Conservation (phyloP, 345 rosid genomes). For the Aquilaria malaccensis region DNA sequence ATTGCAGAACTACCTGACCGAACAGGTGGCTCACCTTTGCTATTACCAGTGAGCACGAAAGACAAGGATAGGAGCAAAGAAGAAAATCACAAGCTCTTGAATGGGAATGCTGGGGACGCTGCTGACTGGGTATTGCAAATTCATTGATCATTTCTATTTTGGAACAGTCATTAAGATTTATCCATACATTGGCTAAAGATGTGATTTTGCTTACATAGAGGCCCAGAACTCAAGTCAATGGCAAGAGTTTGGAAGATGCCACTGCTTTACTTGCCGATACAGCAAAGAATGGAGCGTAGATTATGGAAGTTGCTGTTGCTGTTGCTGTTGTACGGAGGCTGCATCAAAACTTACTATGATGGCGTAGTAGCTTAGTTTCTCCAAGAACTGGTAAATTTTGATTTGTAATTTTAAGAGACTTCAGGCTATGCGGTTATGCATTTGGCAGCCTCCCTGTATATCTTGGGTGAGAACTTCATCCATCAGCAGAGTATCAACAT, state of each 20-base stretch:
- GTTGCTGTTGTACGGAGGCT: constrained; percentile 2
- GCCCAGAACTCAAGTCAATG: constrained; percentile 72
- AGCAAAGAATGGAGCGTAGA: constrained; percentile 68
- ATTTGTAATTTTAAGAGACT: constrained; percentile 20
- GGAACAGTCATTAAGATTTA: background rate
- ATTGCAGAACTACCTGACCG: constrained; percentile 83
- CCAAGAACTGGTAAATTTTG: constrained; percentile 13
- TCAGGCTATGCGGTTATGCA: constrained; percentile 12
- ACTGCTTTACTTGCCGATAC: constrained; percentile 53
- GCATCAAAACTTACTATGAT: constrained; percentile 5
- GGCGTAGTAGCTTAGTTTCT: constrained; percentile 10
- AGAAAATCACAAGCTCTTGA: constrained; percentile 90
- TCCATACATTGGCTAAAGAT: background rate
- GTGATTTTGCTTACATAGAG: constrained; percentile 34
- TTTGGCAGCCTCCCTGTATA: constrained; percentile 9
- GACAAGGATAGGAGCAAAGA: constrained; percentile 77
- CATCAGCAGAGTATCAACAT: constrained; percentile 16
- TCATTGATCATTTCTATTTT: background rate
- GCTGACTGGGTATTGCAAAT: constrained; percentile 69
- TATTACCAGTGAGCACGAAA: constrained; percentile 58
- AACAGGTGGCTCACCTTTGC: constrained; percentile 33
- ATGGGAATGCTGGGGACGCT: constrained; percentile 80
- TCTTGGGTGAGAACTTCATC: constrained; percentile 9
- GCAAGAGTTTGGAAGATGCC: constrained; percentile 68
- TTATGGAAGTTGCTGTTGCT: constrained; percentile 13